phyloP scores from a whole-genome alignment of 2,329 filamentous ascomycete genomes.

The Pseudogymnoascus sp. region DNA sequence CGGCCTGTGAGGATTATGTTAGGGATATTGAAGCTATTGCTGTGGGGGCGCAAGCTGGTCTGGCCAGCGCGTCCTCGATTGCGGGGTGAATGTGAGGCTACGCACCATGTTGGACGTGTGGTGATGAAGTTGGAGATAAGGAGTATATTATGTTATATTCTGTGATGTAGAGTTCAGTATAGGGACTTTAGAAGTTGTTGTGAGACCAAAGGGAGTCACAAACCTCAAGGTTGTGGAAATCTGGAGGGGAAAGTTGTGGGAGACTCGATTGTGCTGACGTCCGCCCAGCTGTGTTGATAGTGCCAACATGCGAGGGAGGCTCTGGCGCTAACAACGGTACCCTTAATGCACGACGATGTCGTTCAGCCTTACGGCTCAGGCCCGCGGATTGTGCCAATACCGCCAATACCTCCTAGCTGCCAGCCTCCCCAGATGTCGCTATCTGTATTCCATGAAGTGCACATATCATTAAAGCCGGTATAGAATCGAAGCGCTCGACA shows the following conservation, averaged over 20 bases:
- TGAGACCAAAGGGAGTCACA: neutral
- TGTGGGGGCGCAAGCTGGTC: constrained; percentile 13
- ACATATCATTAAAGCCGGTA: neutral
- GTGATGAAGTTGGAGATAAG: constrained; percentile 4
- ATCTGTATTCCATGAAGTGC: neutral
- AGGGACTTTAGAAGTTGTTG: neutral
- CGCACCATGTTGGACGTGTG: constrained; percentile 22
- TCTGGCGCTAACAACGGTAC: constrained; percentile 5
- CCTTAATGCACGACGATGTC: constrained; percentile 7
- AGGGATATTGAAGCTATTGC: constrained; percentile 20
- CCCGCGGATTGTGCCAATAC: constrained; percentile 5
- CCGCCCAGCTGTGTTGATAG: constrained; percentile 8
- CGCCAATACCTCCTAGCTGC: constrained; percentile 6
- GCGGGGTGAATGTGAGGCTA: constrained; percentile 21
- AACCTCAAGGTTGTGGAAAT: constrained; percentile 8
- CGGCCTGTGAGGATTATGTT: constrained; percentile 55
- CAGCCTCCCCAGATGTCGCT: neutral
- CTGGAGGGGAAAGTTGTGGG: constrained; percentile 7
- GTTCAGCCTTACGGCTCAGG: constrained; percentile 8
- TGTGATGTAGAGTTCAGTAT: neutral
- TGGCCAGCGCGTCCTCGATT: constrained; percentile 13
- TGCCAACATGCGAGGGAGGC: constrained; percentile 4
- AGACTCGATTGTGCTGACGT: constrained; percentile 9
- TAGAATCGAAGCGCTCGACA: neutral
- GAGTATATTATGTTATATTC: constrained; percentile 1